A percentile compares a stretch with the other conserved stretches of the same genome.
Evolutionary conservation across 352 stramenopile species (phyloP).

Genomic region (Phytopythium mirpurense): DNA sequence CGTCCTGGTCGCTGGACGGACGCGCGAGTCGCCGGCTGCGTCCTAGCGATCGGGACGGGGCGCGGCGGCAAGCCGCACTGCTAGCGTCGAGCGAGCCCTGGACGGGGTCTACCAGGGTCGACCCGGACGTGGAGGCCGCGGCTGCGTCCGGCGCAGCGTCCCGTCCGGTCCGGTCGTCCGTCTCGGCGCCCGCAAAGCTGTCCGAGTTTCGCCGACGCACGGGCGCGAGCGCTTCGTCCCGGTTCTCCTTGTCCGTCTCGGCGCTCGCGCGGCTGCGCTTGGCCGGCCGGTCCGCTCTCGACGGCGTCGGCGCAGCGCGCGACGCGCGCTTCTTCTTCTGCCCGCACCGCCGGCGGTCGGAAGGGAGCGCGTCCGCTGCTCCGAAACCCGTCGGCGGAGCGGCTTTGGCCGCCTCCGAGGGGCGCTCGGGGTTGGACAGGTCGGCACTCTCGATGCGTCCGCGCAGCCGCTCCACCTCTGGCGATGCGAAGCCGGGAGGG

Average conservation of each 20-base stretch:
- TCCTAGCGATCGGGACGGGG: constrained; percentile 9
- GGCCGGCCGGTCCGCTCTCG: constrained; percentile 25
- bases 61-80: background rate
- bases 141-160: background rate
- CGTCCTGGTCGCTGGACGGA: constrained; percentile 7
- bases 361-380: too few relatives aligned
- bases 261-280: constrained; percentile 26
- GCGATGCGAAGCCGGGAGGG: constrained; percentile 12
- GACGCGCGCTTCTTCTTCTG: constrained; percentile 41
- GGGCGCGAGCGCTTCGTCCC: background rate
- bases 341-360: constrained; percentile 5
- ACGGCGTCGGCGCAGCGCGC: constrained; percentile 26
- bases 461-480: constrained; percentile 25
- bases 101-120: background rate
- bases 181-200: constrained; percentile 4
- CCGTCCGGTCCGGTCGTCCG: background rate
- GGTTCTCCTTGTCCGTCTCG: constrained; percentile 11
- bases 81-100: too few relatives aligned
- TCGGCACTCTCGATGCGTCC: constrained; percentile 10
- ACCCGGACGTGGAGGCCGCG: background rate
- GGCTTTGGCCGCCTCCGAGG: background rate
- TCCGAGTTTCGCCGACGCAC: constrained; percentile 7
- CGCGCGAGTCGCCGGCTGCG: constrained; percentile 22
- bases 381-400: too few relatives aligned
- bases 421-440: background rate